A percentile compares a stretch with the other conserved stretches of the same genome.
phyloP scores from a whole-genome alignment of 805 yeast genomes.

The Torulaspora franciscae region DNA sequence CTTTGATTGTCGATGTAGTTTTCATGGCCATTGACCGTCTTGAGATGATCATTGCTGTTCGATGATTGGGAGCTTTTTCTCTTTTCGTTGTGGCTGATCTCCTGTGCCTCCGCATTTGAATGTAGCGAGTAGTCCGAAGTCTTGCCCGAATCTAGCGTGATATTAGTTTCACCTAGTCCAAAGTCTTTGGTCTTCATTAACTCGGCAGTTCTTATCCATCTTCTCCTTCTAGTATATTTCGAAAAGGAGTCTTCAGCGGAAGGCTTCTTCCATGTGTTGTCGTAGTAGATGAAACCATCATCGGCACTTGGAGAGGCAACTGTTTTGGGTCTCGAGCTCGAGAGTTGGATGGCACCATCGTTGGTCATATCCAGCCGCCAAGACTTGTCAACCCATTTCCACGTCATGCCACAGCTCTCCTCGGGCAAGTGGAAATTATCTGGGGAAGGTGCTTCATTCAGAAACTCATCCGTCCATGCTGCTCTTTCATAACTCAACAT shows the following conservation, averaged over 20 bases:
- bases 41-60: conserved; percentile 1
- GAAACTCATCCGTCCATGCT: conserved; percentile 95
- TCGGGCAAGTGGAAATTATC: conserved; percentile 79
- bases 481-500: conserved; percentile 88
- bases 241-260: conserved; percentile 81
- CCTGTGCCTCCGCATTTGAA: conserved; percentile 1
- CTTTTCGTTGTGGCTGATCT: conserved; percentile 3
- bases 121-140: background rate
- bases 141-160: conserved; percentile 1
- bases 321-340: conserved; percentile 51
- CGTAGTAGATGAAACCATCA: conserved; percentile 85
- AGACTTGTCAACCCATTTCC: conserved; percentile 93
- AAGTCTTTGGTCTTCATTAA: conserved; percentile 41
- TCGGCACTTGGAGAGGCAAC: conserved; percentile 66
- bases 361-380: conserved; percentile 90
- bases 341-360: conserved; percentile 75
- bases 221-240: conserved; percentile 86
- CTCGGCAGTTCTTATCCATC: conserved; percentile 96
- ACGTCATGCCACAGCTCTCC: conserved; percentile 63
- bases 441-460: conserved; percentile 76
- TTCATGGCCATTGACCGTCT: background rate
- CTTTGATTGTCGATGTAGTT: conserved; percentile 15
- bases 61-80: conserved; percentile 3
- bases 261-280: conserved; percentile 92
- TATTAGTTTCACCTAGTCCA: conserved; percentile 3